Base-by-base conservation (phyloP, 129 eudicot species). In the Centaurea solstitialis region DNA sequence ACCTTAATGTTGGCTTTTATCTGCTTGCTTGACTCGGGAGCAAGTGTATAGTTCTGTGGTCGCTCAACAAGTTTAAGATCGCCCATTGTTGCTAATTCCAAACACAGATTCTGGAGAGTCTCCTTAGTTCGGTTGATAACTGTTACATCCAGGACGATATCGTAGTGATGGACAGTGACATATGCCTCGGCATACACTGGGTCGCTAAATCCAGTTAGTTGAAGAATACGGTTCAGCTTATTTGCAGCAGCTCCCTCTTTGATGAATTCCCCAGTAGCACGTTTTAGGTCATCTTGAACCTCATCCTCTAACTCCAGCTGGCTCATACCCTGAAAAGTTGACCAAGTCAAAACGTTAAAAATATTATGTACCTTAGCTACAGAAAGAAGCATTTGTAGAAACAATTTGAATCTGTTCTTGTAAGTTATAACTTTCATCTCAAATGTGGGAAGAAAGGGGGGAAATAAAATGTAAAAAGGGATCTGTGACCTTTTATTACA, bases 61-160 rank as follows among this genome's bases (percentile, higher is more conserved):
- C 99, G 97, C 82, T 94, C 99, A 23, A 94, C 99, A 65, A 94
- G 97, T 81, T 94, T 94, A 79, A 94, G 99, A 78, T 94, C 98
- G 35, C 98, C 98, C 98, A 92, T 94, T 72, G 97, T 94, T 41
- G 97, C 97, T 87, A 94, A 88, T 76, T 94, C 98, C 88, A 92
- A 87, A 87, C 97, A 94, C 80, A 94, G 66, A 76, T 94, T 94
- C 85, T 92, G 97, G 50, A 94, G 90, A 47, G 97, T 94, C 73
- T 90, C 97, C 85, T 94, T 92, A 7, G 97, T 94, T 78, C 98
- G 82, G 89, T 94, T 94, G 43, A 92, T 94, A 59, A 94, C 89
- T 2, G 98, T 90, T 38, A 92, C 97, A 80, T 94, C 98, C 73
- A 94, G 97, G 70, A 92, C 92, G 79, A 94, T 92, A 81, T 94